These are phyloP conservation scores for Clarireedia monteithiana DNA, from an alignment of 2,329 filamentous ascomycete genomes.

Conservation along the genomic window DNA sequence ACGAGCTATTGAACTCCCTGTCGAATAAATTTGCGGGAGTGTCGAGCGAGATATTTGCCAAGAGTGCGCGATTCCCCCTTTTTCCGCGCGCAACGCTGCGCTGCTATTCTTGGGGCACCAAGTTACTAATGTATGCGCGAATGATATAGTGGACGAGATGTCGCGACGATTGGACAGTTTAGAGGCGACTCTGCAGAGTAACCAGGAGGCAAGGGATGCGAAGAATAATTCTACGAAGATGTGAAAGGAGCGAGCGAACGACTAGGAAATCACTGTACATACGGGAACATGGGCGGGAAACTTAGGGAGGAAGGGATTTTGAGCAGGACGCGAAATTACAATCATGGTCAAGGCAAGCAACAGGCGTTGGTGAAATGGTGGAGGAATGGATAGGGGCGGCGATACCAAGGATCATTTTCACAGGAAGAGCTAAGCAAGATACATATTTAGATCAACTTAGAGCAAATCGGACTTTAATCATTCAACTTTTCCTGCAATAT, in stretches of 20 bases:
- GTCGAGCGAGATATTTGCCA: slow-evolving; percentile 79
- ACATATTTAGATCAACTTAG: no score
- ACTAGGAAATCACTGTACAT: background rate
- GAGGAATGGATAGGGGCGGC: background rate
- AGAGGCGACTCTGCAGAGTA: slow-evolving; percentile 33
- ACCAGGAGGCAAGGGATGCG: slow-evolving; percentile 17
- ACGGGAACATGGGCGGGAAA: background rate
- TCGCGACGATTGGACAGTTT: slow-evolving; percentile 75
- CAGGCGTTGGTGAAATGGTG: background rate
- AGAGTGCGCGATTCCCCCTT: slow-evolving; percentile 51
- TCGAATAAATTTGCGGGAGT: slow-evolving; percentile 80
- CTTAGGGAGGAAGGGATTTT: background rate
- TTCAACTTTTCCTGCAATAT: background rate
- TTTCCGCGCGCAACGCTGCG: no score
- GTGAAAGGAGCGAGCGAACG: slow-evolving; percentile 2
- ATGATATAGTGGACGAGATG: slow-evolving; percentile 83
- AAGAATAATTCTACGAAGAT: slow-evolving; percentile 23
- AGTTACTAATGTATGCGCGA: background rate
- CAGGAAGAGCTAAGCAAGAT: background rate
- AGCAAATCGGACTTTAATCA: background rate
- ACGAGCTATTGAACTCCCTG: slow-evolving; percentile 77
- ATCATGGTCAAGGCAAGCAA: background rate
- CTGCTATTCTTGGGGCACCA: background rate
- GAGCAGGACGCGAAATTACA: background rate
- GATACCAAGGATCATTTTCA: background rate